Conservation (phyloP, 2,329 filamentous ascomycete genomes). For the Sclerotinia nivalis region DNA sequence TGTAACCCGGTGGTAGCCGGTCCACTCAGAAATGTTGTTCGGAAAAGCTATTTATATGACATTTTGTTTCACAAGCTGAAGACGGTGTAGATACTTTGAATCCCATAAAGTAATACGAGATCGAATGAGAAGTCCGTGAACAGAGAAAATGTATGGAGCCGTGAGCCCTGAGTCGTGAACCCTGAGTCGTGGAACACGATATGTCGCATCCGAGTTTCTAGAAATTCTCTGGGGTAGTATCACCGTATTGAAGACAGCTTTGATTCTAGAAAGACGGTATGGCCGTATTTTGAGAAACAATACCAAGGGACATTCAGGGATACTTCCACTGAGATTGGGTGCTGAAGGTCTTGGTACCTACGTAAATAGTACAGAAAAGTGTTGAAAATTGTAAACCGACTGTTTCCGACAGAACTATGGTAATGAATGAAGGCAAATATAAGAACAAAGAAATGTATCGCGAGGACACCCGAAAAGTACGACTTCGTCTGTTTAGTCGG, state of each 20-base stretch:
- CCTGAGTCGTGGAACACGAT: not conserved
- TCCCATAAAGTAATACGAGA: not conserved
- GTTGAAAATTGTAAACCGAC: not conserved
- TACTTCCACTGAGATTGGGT: constrained; percentile 3
- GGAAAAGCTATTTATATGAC: not conserved
- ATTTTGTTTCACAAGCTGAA: not conserved
- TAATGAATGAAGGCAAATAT: not conserved
- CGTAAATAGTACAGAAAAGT: not conserved
- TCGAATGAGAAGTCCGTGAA: not conserved
- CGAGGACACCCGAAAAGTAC: not conserved
- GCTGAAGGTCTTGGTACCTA: constrained; percentile 3
- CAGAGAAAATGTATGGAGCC: not conserved
- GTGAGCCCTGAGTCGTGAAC: not conserved
- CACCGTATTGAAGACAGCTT: not conserved
- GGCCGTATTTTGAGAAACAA: not conserved
- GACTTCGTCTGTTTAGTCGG: constrained; percentile 3
- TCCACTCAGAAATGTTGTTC: not conserved
- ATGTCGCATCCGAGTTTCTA: not conserved
- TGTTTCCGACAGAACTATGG: not conserved
- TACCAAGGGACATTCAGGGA: not conserved
- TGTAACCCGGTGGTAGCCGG: constrained; percentile 2
- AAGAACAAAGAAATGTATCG: not conserved
- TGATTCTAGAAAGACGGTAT: not conserved
- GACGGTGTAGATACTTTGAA: not conserved
- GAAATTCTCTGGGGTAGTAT: not conserved